Conservation (phyloP, 2,329 filamentous ascomycete species). For the Venturia nashicola region DNA sequence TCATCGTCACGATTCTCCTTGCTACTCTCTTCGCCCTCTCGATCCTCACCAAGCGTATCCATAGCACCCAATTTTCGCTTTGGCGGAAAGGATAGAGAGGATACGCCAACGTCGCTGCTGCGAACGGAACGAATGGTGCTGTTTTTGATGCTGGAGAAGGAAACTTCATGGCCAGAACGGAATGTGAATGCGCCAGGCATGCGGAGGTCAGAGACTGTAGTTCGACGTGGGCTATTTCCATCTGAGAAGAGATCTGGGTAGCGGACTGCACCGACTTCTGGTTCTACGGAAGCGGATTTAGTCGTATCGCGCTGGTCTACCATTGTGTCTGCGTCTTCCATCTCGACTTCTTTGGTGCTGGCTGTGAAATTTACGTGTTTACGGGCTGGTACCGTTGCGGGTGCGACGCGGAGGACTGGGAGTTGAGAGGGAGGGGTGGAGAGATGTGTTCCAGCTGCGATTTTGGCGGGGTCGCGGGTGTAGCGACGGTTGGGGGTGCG, state of each 20-base stretch:
- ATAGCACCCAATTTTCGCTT: constrained; percentile 17
- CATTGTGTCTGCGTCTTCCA: constrained; percentile 10
- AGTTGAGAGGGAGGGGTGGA: constrained; percentile 23
- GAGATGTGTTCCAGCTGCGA: constrained; percentile 48
- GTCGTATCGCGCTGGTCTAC: constrained; percentile 18
- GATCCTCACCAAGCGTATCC: constrained; percentile 6
- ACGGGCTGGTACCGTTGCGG: constrained; percentile 58
- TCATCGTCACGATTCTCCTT: constrained; percentile 9
- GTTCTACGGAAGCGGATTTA: constrained; percentile 19
- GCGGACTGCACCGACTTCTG: constrained; percentile 15
- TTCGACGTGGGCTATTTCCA: constrained; percentile 12
- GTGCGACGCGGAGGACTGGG: constrained; percentile 22
- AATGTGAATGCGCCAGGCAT: constrained; percentile 36
- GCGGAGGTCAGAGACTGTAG: constrained; percentile 15
- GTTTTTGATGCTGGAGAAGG: constrained; percentile 21
- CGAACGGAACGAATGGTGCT: constrained; percentile 29
- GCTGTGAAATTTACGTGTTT: constrained; percentile 77
- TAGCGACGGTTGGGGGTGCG: constrained; percentile 46
- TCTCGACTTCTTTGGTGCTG: constrained; percentile 40
- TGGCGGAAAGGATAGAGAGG: constrained; percentile 12
- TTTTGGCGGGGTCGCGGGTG: constrained; percentile 44
- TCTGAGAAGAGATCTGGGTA: constrained; percentile 25
- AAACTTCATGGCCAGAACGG: constrained; percentile 31
- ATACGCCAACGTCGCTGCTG: constrained; percentile 26
- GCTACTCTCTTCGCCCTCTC: background rate